Conservation (phyloP, 805 yeast genomes). For the Starmerella bombi region DNA sequence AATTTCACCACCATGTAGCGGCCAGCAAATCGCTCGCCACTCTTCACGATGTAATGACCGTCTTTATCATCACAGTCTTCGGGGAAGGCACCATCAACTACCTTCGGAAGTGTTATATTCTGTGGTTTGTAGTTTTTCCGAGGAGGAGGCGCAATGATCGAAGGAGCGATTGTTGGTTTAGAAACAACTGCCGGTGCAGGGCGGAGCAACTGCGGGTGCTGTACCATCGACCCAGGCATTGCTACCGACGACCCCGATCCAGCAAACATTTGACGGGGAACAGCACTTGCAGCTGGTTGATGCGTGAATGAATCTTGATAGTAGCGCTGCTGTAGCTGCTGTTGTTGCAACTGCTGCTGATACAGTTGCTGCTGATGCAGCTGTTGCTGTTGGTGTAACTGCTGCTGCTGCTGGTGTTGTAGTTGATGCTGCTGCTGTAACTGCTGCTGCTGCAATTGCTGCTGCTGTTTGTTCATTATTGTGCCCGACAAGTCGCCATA, state of each 20-base stretch:
- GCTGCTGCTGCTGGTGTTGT: slow-evolving; percentile 10
- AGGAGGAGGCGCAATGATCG: neutral
- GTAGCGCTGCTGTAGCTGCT: slow-evolving; percentile 4
- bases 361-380: slow-evolving; percentile 12
- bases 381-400: slow-evolving; percentile 5
- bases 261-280: no score
- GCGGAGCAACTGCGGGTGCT: neutral
- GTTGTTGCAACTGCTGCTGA: slow-evolving; percentile 7
- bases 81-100: slow-evolving; percentile 16
- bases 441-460: slow-evolving; percentile 11
- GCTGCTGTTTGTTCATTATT: slow-evolving; percentile 1
- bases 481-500: neutral
- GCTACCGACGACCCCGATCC: neutral
- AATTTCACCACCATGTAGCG: slow-evolving; percentile 54
- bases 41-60: slow-evolving; percentile 28
- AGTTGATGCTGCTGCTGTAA: no score
- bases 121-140: slow-evolving; percentile 17
- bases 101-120: slow-evolving; percentile 19
- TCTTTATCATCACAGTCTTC: slow-evolving; percentile 19
- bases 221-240: neutral
- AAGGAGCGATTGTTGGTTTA: neutral
- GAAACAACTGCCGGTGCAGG: neutral
- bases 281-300: no score
- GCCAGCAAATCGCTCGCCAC: slow-evolving; percentile 37
- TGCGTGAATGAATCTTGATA: no score